phyloP scores from a whole-genome alignment of 2,329 filamentous ascomycete genomes.

The Nothopassalora personata region DNA sequence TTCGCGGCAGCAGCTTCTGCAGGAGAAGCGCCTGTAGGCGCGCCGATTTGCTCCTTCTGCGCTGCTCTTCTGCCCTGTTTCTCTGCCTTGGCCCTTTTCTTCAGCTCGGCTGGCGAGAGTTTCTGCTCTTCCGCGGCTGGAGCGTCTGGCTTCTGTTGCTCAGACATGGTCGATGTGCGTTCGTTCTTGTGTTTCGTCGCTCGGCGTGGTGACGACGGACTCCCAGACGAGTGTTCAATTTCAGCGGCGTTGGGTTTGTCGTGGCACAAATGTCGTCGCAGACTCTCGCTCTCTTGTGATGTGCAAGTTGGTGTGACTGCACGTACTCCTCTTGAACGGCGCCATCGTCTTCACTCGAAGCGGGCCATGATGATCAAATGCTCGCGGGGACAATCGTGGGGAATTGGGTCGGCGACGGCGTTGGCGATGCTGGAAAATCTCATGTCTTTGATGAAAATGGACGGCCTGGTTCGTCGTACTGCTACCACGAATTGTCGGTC shows the following conservation, averaged over 20 bases:
- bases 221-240: not conserved
- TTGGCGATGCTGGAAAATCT: not conserved
- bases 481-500: too few species aligned
- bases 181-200: not conserved
- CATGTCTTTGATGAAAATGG: not conserved
- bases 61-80: constrained; percentile 76
- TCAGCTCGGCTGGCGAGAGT: constrained; percentile 71
- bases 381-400: not conserved
- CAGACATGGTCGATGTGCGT: constrained; percentile 13
- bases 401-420: not conserved
- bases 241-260: not conserved
- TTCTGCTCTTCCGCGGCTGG: constrained; percentile 40
- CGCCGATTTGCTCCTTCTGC: constrained; percentile 28
- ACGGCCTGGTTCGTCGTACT: too few species aligned
- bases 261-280: not conserved
- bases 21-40: constrained; percentile 2
- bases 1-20: constrained; percentile 10
- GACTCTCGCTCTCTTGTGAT: not conserved
- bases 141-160: constrained; percentile 12
- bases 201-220: not conserved
- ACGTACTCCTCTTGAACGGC: not conserved
- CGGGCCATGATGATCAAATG: constrained; percentile 2
- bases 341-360: constrained; percentile 4
- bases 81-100: constrained; percentile 84
- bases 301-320: constrained; percentile 2